Evolutionary conservation across 257 asterid genomes (phyloP).

Genomic region (Striga asiatica): DNA sequence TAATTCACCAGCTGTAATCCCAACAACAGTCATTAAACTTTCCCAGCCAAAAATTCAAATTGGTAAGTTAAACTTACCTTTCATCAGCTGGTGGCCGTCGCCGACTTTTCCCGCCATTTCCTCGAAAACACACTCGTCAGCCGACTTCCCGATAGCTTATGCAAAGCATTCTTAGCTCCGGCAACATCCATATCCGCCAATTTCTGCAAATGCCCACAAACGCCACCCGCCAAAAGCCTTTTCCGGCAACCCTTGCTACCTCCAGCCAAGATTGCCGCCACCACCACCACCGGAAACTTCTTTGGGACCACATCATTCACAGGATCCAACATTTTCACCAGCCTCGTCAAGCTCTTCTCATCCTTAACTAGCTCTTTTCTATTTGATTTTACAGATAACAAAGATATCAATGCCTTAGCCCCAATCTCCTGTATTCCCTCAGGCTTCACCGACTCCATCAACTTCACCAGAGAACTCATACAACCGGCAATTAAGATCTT

Average conservation of each 20-base stretch:
- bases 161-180: constrained; percentile 85
- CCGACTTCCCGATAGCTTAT: constrained; percentile 79
- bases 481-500: constrained; percentile 57
- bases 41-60: not conserved
- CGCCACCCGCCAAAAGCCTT: constrained; percentile 67
- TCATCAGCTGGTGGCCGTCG: constrained; percentile 17
- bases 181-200: constrained; percentile 55
- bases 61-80: constrained; percentile 30
- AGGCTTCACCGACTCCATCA: constrained; percentile 87
- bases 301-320: constrained; percentile 42
- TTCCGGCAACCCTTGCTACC: constrained; percentile 90
- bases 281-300: constrained; percentile 84
- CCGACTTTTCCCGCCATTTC: constrained; percentile 60
- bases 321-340: constrained; percentile 75
- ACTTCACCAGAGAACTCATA: constrained; percentile 71
- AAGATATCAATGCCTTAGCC: constrained; percentile 55
- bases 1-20: constrained; percentile 6
- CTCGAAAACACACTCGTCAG: constrained; percentile 60
- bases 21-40: not conserved
- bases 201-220: constrained; percentile 55
- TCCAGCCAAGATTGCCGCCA: constrained; percentile 64
- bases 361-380: constrained; percentile 75
- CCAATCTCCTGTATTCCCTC: constrained; percentile 82
- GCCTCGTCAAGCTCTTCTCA: constrained; percentile 71
- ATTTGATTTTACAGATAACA: constrained; percentile 59